A percentile compares a stretch with the other conserved stretches of the same genome.
Evolutionary conservation across 2,329 filamentous ascomycete genomes (phyloP).

Genomic region (Phaeosphaeria sp.): DNA sequence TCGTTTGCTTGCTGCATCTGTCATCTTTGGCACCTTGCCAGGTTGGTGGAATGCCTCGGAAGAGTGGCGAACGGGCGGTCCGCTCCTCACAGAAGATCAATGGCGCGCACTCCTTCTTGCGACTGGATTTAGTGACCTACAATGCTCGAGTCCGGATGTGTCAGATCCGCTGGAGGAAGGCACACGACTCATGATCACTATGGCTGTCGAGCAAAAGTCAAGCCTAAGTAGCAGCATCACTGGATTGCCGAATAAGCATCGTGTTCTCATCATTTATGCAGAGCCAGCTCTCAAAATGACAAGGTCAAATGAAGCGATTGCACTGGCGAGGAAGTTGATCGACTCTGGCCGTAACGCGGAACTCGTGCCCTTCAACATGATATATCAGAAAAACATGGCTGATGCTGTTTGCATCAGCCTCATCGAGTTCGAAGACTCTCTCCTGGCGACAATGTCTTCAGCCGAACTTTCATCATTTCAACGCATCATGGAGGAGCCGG

Average conservation of each 20-base stretch:
- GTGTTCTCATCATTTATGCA: conserved; percentile 11
- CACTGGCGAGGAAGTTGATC: conserved; percentile 9
- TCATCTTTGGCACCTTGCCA: conserved; percentile 30
- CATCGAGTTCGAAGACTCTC: conserved; percentile 16
- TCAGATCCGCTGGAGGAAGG: conserved; percentile 18
- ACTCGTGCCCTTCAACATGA: conserved; percentile 7
- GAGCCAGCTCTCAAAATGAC: conserved; percentile 13
- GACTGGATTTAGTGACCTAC: conserved; percentile 39
- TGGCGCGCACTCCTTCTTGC: conserved; percentile 45
- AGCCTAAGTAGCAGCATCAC: conserved; percentile 5
- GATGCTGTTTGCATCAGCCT: conserved; percentile 15
- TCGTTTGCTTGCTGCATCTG: conserved; percentile 14
- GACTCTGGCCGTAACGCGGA: conserved; percentile 10
- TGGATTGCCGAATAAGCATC: conserved; percentile 9
- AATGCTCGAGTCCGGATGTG: conserved; percentile 18
- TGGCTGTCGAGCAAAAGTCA: conserved; percentile 13
- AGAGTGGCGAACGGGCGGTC: conserved; percentile 37
- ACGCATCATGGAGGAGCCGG: conserved; percentile 12
- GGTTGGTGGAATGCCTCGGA: conserved; percentile 33
- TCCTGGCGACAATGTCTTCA: conserved; percentile 7
- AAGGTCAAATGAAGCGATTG: conserved; percentile 11
- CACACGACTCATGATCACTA: conserved; percentile 18
- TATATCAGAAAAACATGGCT: conserved; percentile 7
- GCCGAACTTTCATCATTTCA: conserved; percentile 11
- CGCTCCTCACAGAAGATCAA: conserved; percentile 33